Conservation (phyloP, 805 yeast species). For the Candida taoyuanica region DNA sequence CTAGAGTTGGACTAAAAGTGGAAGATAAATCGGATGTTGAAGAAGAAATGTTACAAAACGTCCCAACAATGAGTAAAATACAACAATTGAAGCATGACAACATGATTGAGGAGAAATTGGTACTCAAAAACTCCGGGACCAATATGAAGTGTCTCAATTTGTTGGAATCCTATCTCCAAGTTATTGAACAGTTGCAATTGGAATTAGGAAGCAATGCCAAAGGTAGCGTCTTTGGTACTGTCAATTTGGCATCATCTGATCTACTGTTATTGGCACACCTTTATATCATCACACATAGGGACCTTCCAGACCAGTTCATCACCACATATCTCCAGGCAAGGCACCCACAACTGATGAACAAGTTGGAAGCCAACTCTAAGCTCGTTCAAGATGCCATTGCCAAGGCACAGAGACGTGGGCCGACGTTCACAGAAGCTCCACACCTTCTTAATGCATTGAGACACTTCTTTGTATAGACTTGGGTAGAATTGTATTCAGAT, state of each 20-base stretch:
- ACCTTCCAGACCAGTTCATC: constrained; percentile 38
- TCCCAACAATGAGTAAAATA: constrained; percentile 40
- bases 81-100: constrained; percentile 66
- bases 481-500: neutral
- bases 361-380: constrained; percentile 12
- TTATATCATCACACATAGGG: constrained; percentile 27
- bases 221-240: constrained; percentile 4
- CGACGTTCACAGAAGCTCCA: constrained; percentile 23
- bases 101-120: constrained; percentile 30
- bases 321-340: constrained; percentile 27
- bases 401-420: constrained; percentile 14
- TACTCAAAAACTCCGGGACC: constrained; percentile 24
- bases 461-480: constrained; percentile 5
- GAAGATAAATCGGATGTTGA: constrained; percentile 28
- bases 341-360: constrained; percentile 24
- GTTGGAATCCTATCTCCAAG: constrained; percentile 11
- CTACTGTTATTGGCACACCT: constrained; percentile 35
- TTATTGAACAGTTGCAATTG: constrained; percentile 12
- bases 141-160: constrained; percentile 26
- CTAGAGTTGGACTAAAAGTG: constrained; percentile 29
- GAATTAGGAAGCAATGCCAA: constrained; percentile 11
- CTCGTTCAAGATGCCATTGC: constrained; percentile 10
- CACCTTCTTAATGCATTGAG: constrained; percentile 20
- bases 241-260: constrained; percentile 30
- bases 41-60: constrained; percentile 27